Conservation (phyloP, 768 basidiomycete genomes). For the Leccinum barrowsii region DNA sequence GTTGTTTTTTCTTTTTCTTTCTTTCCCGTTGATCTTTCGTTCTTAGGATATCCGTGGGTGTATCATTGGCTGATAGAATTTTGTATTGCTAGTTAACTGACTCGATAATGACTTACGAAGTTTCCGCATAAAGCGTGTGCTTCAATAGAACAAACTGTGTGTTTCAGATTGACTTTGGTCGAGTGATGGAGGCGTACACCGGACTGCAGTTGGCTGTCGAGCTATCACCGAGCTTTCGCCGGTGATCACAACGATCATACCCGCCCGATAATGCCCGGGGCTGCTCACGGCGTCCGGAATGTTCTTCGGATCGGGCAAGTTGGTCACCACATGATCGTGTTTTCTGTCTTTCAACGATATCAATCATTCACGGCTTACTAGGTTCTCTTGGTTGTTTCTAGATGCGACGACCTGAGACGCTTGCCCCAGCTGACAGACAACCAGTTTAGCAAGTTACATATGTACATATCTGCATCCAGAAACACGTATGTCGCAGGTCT, state of each 20-base stretch:
- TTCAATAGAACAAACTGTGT: neutral
- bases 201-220: too few species aligned
- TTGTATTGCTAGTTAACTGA: slow-evolving; percentile 23
- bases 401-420: too few species aligned
- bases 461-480: neutral
- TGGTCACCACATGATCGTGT: too few species aligned
- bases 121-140: neutral
- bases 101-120: neutral
- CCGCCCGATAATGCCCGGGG: neutral
- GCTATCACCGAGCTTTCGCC: neutral
- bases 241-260: too few species aligned
- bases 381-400: neutral
- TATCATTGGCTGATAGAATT: slow-evolving; percentile 21
- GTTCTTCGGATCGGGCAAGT: too few species aligned
- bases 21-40: neutral
- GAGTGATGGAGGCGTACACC: too few species aligned
- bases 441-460: neutral
- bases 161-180: neutral
- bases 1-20: neutral
- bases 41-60: slow-evolving; percentile 6
- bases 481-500: neutral
- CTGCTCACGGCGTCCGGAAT: neutral
- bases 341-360: neutral
- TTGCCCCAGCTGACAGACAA: neutral
- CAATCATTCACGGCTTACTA: too few species aligned